Evolutionary conservation across 2,329 filamentous ascomycete species (phyloP).

Genomic region (Cercospora sojina): DNA sequence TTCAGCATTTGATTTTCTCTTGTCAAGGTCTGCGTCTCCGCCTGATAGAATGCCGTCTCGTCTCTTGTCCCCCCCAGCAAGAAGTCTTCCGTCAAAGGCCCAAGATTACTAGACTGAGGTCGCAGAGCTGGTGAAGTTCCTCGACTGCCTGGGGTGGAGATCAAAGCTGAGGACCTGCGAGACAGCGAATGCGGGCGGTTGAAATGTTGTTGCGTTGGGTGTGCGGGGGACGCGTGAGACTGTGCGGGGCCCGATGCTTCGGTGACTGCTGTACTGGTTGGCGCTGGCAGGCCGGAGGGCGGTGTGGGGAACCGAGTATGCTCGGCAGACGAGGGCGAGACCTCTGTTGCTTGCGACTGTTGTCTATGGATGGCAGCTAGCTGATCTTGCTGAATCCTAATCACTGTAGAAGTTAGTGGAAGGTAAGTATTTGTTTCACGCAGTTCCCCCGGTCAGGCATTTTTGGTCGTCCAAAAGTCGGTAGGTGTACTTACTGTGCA

Average conservation of each 20-base stretch:
- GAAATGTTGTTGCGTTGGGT: conserved; percentile 26
- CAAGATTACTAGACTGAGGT: conserved; percentile 56
- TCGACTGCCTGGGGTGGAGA: conserved; percentile 37
- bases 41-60: conserved; percentile 77
- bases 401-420: conserved; percentile 51
- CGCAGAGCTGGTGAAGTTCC: conserved; percentile 49
- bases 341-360: conserved; percentile 48
- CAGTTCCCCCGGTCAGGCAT: neutral
- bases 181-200: conserved; percentile 42
- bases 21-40: conserved; percentile 73
- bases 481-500: conserved; percentile 45
- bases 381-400: conserved; percentile 71
- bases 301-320: conserved; percentile 35
- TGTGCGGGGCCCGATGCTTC: conserved; percentile 25
- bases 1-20: conserved; percentile 82
- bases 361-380: conserved; percentile 53
- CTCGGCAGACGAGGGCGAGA: conserved; percentile 25
- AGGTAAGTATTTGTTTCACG: neutral
- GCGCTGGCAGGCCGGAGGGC: conserved; percentile 36
- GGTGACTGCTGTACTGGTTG: conserved; percentile 49
- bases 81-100: conserved; percentile 53
- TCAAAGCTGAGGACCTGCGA: conserved; percentile 45
- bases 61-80: conserved; percentile 62
- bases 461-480: neutral
- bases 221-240: conserved; percentile 23